Evolutionary conservation across 768 basidiomycete species (phyloP), one percentile per base, ranked within the genome.

Genomic region (Collybia nuda): DNA sequence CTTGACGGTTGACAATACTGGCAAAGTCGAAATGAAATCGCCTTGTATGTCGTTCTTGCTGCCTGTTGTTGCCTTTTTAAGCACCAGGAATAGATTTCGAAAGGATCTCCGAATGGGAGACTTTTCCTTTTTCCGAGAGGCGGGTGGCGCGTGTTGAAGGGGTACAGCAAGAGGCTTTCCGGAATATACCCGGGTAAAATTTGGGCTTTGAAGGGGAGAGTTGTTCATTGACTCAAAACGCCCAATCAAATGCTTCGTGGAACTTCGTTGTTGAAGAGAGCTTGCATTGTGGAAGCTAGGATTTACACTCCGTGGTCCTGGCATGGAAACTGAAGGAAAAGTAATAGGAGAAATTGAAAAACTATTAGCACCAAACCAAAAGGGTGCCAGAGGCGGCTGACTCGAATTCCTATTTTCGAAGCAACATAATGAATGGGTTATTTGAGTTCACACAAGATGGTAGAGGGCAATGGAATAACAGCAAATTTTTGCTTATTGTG

Each of bases 101-200:
- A 88, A 67, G 15, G 85, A 87, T 62, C 80, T 80, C 19, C 84
- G 78, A 44, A 88, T 67, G 2, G 82, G 81, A 4, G 82, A 85
- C 60, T 77, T 83, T 52, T 70, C 74, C 51, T 74, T 76, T 56
- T 68, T 65, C 12, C 59, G 39, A 6, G 40, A 48, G 23, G 59
- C 44, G 6, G 53, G 35, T 40, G 56, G 57, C 39, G 58, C 48
- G 23, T 53, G 48, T 28, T 49, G 54, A 12, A 54, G 54, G 17
- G 63, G 58, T 52, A 50, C n/a, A 5, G 48, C 59, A 38, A 48
- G 44, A 9, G 57, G 53, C 17, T 39, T 26, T 38, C 3, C 47
- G 40, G 47, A 29, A 29, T 26, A 29, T 26, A 49, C 43, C 37
- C 40, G 37, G 50, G 43, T 43, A 40, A 53, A 56, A 39, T 32